Evolutionary conservation across 106 monocot species (phyloP).

Genomic region (Hemerocallis citrina): DNA sequence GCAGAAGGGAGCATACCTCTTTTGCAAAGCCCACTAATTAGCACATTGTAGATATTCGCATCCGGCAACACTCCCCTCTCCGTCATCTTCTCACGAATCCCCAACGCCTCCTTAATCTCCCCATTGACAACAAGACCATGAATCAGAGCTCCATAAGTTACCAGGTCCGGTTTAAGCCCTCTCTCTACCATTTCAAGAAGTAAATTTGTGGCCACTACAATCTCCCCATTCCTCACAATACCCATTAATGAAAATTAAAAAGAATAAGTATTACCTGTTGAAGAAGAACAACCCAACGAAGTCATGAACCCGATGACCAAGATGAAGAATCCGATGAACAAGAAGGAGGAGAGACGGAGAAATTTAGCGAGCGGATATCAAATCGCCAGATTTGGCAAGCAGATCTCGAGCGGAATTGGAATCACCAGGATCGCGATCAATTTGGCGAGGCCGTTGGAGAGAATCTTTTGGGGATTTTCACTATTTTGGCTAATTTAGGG

Average conservation of each 20-base stretch:
- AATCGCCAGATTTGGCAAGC: too few species aligned
- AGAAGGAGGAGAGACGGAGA: too few species aligned
- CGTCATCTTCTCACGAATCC: slow-evolving; percentile 48
- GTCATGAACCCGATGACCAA: too few species aligned
- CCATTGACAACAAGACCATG: slow-evolving; percentile 65
- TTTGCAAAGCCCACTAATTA: slow-evolving; percentile 85
- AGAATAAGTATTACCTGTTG: too few species aligned
- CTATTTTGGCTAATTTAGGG: too few species aligned
- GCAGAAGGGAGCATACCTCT: slow-evolving; percentile 66
- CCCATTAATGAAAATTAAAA: slow-evolving; percentile 56
- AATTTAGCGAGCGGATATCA: too few species aligned
- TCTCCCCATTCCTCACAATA: slow-evolving; percentile 46
- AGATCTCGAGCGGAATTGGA: too few species aligned
- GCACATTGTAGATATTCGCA: slow-evolving; percentile 64
- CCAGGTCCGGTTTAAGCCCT: slow-evolving; percentile 58
- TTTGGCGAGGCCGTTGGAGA: too few species aligned
- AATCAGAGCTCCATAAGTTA: slow-evolving; percentile 79
- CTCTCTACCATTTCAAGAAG: slow-evolving; percentile 47
- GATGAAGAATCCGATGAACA: too few species aligned
- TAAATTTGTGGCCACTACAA: slow-evolving; percentile 34
- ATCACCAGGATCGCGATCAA: too few species aligned
- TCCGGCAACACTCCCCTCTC: slow-evolving; percentile 56
- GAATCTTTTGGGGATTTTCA: too few species aligned
- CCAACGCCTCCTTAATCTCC: slow-evolving; percentile 54
- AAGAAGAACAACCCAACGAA: too few species aligned